Conservation (phyloP, 2,329 filamentous ascomycete species). For the Apiospora sp. region DNA sequence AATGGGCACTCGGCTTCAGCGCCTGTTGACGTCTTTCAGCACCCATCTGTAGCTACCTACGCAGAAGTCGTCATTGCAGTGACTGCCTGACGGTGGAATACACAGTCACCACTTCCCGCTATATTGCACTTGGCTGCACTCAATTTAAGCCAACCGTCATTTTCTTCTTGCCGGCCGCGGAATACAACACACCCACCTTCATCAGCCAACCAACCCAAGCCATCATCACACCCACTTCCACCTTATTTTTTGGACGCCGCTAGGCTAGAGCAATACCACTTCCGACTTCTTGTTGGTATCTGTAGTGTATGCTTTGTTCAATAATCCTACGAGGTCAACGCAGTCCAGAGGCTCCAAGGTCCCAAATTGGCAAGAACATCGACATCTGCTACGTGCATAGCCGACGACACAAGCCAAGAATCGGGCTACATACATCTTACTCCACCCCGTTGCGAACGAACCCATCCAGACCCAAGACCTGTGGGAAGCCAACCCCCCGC, state of each 20-base stretch:
- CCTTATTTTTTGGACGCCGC: neutral
- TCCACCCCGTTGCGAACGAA: constrained; percentile 20
- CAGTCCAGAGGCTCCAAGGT: neutral
- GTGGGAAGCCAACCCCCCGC: constrained; percentile 22
- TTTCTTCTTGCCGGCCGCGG: constrained; percentile 3
- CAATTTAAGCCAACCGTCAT: neutral
- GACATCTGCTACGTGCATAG: neutral
- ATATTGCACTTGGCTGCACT: neutral
- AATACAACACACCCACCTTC: constrained; percentile 8
- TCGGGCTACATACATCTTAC: constrained; percentile 7
- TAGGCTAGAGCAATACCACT: neutral
- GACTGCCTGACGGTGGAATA: neutral
- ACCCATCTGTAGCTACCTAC: neutral
- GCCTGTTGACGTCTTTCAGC: neutral
- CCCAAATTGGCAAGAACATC: neutral
- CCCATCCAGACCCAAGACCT: neutral
- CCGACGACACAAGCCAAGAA: constrained; percentile 19
- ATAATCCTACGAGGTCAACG: neutral
- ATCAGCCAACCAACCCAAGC: neutral
- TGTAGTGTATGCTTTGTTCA: neutral
- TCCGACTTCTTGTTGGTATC: neutral
- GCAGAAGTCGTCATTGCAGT: neutral
- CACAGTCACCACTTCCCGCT: neutral
- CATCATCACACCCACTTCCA: neutral
- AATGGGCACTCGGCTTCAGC: neutral